Conservation (phyloP, 441 rosid species). For the Flueggea neowawraea region DNA sequence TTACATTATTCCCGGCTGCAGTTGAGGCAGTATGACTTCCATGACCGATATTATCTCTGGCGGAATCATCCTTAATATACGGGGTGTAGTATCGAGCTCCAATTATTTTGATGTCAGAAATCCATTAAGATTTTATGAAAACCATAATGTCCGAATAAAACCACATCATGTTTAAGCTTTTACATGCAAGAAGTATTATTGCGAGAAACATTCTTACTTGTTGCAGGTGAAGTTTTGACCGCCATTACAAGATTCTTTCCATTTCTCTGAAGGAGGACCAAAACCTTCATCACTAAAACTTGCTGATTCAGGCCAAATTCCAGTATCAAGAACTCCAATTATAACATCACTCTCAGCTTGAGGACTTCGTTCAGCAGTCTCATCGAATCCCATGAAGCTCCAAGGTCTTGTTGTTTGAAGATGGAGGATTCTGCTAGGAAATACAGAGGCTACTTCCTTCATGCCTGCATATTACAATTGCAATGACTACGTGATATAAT, state of each 20-base stretch:
- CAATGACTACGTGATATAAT: too few relatives aligned
- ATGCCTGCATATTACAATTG: constrained; percentile 18
- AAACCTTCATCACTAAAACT: constrained; percentile 43
- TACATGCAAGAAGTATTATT: too few relatives aligned
- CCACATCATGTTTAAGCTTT: not conserved
- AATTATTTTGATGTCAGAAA: constrained; percentile 24
- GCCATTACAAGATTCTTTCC: constrained; percentile 50
- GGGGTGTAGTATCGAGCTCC: constrained; percentile 17
- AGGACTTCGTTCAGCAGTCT: constrained; percentile 8
- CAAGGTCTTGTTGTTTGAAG: constrained; percentile 51
- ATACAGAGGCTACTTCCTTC: constrained; percentile 42
- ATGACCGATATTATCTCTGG: constrained; percentile 25
- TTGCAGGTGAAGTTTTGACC: constrained; percentile 51
- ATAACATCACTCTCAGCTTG: constrained; percentile 28
- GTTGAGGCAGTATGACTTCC: constrained; percentile 44
- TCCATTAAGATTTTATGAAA: not conserved
- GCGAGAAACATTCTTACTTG: constrained; percentile 31
- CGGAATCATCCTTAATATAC: not conserved
- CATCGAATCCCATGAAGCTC: constrained; percentile 44
- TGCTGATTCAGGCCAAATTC: constrained; percentile 38
- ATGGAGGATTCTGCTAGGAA: constrained; percentile 33
- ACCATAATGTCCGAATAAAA: not conserved
- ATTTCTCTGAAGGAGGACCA: constrained; percentile 46
- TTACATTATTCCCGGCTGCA: constrained; percentile 25
- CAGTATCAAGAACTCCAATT: constrained; percentile 36